phyloP scores from a whole-genome alignment of 192 early-diverging fungal species.

The Pilaira anomala region DNA sequence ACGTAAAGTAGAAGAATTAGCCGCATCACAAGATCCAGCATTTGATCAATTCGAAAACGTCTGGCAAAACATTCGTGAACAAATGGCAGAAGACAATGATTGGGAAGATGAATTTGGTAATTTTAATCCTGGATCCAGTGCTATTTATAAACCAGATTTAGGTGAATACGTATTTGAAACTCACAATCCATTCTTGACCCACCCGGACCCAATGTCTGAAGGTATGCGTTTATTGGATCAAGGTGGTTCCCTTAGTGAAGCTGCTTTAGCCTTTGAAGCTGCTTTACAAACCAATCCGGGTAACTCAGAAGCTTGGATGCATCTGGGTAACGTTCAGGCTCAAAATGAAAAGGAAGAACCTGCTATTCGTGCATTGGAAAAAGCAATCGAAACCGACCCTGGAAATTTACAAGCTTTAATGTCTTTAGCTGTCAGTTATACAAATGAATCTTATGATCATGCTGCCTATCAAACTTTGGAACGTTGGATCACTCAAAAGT shows the following conservation, averaged over 20 bases:
- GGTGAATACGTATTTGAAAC: conserved; percentile 82
- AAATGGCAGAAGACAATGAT: conserved; percentile 24
- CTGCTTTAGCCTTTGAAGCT: conserved; percentile 91
- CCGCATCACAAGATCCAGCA: conserved; percentile 34
- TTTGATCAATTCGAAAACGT: conserved; percentile 49
- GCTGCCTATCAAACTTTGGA: conserved; percentile 91
- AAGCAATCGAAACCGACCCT: conserved; percentile 76
- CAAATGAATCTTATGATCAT: conserved; percentile 89
- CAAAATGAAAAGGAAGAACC: conserved; percentile 97
- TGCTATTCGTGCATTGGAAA: conserved; percentile 89
- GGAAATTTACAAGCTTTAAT: conserved; percentile 60
- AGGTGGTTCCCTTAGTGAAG: conserved; percentile 72
- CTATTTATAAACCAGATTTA: conserved; percentile 59
- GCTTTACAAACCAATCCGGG: conserved; percentile 73
- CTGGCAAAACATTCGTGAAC: conserved; percentile 43
- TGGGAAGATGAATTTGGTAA: conserved; percentile 51
- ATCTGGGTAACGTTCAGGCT: conserved; percentile 89
- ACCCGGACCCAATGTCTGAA: conserved; percentile 59
- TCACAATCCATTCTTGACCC: conserved; percentile 68
- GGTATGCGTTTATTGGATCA: conserved; percentile 50
- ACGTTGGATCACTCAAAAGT: conserved; percentile 80
- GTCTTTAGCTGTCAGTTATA: conserved; percentile 90
- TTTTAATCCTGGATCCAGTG: conserved; percentile 34
- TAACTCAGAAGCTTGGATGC: conserved; percentile 83
- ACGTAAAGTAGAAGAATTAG: conserved; percentile 34